Conservation (phyloP, 306 rosid species). For the Clitoria ternatea region DNA sequence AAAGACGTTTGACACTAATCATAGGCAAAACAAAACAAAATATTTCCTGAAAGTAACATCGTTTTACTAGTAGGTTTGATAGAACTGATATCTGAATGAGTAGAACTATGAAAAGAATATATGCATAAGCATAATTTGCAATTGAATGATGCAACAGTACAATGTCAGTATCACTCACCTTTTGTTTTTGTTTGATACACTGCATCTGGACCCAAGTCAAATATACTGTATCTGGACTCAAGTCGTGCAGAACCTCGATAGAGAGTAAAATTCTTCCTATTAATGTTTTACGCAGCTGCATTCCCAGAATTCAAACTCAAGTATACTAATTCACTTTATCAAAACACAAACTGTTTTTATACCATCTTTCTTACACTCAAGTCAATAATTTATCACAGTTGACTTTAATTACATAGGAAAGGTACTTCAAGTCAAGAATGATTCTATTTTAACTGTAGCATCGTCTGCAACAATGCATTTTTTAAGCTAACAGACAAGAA, state of each 20-base stretch:
- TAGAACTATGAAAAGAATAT: background rate
- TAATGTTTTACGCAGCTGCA: too few relatives aligned
- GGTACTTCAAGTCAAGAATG: slow-evolving; percentile 4
- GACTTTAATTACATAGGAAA: slow-evolving; percentile 2
- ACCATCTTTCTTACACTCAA: background rate
- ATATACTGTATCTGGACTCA: too few relatives aligned
- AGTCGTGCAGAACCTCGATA: too few relatives aligned
- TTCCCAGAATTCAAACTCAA: too few relatives aligned
- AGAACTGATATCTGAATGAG: background rate
- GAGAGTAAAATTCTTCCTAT: too few relatives aligned
- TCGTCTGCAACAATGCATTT: background rate
- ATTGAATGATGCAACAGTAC: background rate
- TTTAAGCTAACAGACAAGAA: background rate
- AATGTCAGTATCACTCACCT: background rate
- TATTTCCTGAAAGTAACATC: too few relatives aligned
- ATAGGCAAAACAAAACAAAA: background rate
- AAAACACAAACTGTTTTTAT: background rate
- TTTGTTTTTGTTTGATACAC: too few relatives aligned
- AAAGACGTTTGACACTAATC: background rate
- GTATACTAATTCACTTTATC: background rate
- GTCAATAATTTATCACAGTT: background rate
- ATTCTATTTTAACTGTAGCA: background rate
- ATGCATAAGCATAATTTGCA: background rate
- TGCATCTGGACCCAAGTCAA: too few relatives aligned
- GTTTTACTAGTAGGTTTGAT: too few relatives aligned